Base-by-base conservation (phyloP, 2,329 filamentous ascomycete genomes). In the Hysterium pulicare region DNA sequence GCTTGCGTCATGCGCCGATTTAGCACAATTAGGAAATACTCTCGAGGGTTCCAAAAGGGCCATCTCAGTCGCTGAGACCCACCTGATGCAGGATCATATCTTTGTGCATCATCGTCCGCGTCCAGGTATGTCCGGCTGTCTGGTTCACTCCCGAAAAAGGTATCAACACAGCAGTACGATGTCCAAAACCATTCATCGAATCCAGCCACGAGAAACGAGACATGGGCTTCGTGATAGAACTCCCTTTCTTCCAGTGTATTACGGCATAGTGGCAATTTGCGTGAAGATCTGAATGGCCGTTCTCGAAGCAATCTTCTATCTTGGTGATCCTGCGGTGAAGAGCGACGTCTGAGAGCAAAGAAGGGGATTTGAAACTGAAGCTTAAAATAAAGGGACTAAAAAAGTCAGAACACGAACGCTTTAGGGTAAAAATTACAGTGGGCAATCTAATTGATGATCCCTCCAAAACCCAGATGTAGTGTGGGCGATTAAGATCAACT, bases 181-280 rank as follows among this genome's bases (percentile, higher is more conserved):
- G 44, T 40, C 44, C 44, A 46, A 15, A 44, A 8, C 44, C 44
- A 46, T 23, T 46, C 44, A 44, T 46, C 44, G 6, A 44, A 15
- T 6, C 44, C 44, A 11, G 23, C 31, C 7, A 46, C 15, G 6
- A 46, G 35, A 31, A 46, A 46, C 6, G 44, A 46, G 1, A 34
- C 32, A 3, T 46, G 35, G 4, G 41, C 41, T 35, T 46, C 44
- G 24, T 46, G 30, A 8, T 38, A 40, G 4, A 4, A 39, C 8
- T 40, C 7, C 6, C 21, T 22, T 6, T 26, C 22, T 16, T 45
- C 33, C 3, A 13, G 16, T 19, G 28, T 20, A 20, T 39, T 28
- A 16, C 36, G 36, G 5, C 20, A 8, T 6, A 39, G 16, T 28
- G 36, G 36, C 19, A 39, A 22, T 17, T 15, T 28, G 13, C 36